These are phyloP conservation scores for Quercus engelmannii DNA, from an alignment of 306 rosid genomes.

Conservation along the genomic window DNA sequence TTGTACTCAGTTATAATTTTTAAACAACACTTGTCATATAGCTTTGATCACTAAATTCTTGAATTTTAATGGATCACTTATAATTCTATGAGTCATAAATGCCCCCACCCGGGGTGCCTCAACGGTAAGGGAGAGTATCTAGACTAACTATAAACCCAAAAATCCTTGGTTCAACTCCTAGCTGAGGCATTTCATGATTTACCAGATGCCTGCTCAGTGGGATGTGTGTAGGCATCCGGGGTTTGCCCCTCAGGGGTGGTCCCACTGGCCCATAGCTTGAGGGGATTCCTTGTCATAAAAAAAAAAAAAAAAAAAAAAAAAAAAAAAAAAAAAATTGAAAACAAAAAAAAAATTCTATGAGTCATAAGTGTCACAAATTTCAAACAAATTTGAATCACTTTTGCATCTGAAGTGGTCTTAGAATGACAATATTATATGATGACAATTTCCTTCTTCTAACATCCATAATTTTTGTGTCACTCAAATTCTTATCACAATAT, in stretches of 20 bases:
- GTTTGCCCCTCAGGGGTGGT: too few species aligned
- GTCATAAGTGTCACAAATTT: background rate
- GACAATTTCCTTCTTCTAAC: background rate
- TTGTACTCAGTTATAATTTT: background rate
- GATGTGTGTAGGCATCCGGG: too few species aligned
- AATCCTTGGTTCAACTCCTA: too few species aligned
- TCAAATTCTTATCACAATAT: background rate
- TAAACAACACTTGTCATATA: too few species aligned
- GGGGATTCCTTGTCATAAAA: too few species aligned
- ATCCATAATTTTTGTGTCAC: background rate
- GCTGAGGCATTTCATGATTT: too few species aligned
- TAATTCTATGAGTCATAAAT: background rate
- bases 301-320: accelerated
- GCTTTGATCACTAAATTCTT: background rate
- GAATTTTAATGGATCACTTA: background rate
- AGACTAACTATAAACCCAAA: too few species aligned
- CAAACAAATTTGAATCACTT: background rate
- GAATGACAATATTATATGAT: background rate
- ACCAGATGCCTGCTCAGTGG: too few species aligned
- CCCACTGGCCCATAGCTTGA: too few species aligned
- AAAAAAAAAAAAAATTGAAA: accelerated
- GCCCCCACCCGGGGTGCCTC: too few species aligned
- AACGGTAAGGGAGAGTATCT: too few species aligned
- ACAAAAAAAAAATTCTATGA: background rate
- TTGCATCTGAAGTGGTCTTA: background rate